phyloP scores from a whole-genome alignment of 2,329 filamentous ascomycete species.

The Colletotrichum brevisporum region DNA sequence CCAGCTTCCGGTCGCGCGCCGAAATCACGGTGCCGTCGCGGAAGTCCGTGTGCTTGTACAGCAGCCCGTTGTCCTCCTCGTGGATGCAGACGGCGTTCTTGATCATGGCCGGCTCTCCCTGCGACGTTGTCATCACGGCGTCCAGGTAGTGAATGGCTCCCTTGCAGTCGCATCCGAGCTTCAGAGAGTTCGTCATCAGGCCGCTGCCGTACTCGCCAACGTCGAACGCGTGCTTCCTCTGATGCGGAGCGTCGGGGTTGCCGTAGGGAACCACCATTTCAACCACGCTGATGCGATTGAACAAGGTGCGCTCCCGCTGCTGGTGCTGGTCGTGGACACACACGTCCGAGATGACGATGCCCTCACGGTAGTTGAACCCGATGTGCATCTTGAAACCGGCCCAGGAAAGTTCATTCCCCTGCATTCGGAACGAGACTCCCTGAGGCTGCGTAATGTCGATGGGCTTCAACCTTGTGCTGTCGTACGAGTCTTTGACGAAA shows the following conservation, averaged over 20 bases:
- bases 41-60: slow-evolving; percentile 85
- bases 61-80: slow-evolving; percentile 80
- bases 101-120: slow-evolving; percentile 76
- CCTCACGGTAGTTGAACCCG: slow-evolving; percentile 65
- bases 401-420: slow-evolving; percentile 62
- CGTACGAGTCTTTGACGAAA: slow-evolving; percentile 65
- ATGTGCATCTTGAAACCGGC: slow-evolving; percentile 69
- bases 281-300: slow-evolving; percentile 30
- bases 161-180: slow-evolving; percentile 76
- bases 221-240: slow-evolving; percentile 25
- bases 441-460: slow-evolving; percentile 79
- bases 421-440: slow-evolving; percentile 75
- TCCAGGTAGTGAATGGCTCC: slow-evolving; percentile 73
- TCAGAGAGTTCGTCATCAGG: slow-evolving; percentile 74
- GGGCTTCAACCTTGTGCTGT: slow-evolving; percentile 72
- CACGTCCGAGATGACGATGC: slow-evolving; percentile 68
- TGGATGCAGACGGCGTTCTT: slow-evolving; percentile 85
- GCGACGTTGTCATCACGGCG: slow-evolving; percentile 75
- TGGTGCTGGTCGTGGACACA: slow-evolving; percentile 52
- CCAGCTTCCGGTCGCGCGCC: slow-evolving; percentile 79
- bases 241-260: slow-evolving; percentile 24
- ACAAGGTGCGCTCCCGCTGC: slow-evolving; percentile 16
- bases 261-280: slow-evolving; percentile 26
- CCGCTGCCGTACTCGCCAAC: slow-evolving; percentile 25
- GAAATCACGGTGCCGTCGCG: slow-evolving; percentile 79